Evolutionary conservation across 495 filamentous ascomycete species (phyloP).

Genomic region (Penicillium subrubescens): DNA sequence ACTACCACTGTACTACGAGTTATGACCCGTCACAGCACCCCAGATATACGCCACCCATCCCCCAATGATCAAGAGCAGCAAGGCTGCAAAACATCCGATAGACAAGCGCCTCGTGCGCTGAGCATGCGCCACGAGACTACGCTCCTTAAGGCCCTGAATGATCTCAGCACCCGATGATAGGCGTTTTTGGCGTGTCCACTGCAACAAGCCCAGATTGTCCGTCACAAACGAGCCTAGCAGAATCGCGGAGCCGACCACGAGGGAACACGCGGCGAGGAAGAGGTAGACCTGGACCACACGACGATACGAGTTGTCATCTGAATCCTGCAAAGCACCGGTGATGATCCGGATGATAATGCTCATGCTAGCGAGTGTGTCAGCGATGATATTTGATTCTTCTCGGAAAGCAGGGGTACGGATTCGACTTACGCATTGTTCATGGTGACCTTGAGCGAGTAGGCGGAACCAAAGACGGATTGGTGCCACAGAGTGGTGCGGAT

Average conservation of each 20-base stretch:
- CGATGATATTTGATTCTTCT: not conserved
- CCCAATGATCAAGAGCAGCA: conserved; percentile 35
- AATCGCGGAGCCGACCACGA: conserved; percentile 34
- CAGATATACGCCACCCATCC: conserved; percentile 50
- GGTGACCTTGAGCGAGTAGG: conserved; percentile 46
- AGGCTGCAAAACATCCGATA: conserved; percentile 30
- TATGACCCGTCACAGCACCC: conserved; percentile 44
- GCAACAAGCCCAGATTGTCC: conserved; percentile 33
- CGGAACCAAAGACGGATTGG: conserved; percentile 47
- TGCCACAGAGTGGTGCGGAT: conserved; percentile 48
- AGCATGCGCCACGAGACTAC: conserved; percentile 24
- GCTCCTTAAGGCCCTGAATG: conserved; percentile 32
- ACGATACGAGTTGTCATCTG: conserved; percentile 40
- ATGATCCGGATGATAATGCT: conserved; percentile 49
- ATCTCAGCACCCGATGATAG: conserved; percentile 31
- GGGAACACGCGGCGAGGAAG: conserved; percentile 33
- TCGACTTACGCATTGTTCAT: conserved; percentile 47
- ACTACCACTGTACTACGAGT: conserved; percentile 16
- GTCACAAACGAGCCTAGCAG: conserved; percentile 28
- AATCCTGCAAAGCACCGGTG: conserved; percentile 46
- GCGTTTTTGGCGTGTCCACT: conserved; percentile 47
- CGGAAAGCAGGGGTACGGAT: not conserved
- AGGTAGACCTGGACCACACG: conserved; percentile 46
- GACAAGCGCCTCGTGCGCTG: conserved; percentile 30
- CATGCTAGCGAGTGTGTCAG: conserved; percentile 34